Base-by-base conservation (phyloP, 495 filamentous ascomycete species). In the Aspergillus mulundensis region DNA sequence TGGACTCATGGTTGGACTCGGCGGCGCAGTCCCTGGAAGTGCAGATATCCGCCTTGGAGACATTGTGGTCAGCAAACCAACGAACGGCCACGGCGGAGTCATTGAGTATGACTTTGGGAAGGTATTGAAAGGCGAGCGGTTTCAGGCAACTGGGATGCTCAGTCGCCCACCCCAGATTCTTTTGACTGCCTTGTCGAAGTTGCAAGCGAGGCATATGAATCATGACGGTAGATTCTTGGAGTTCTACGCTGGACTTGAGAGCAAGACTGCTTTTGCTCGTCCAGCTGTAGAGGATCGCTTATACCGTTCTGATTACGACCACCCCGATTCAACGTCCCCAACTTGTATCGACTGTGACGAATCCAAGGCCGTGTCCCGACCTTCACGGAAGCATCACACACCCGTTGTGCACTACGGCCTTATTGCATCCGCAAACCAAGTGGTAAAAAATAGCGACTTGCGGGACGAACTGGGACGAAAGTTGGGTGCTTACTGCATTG, bases 81-180 rank as follows among this genome's bases (percentile, higher is more conserved):
- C 36, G 8, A 8, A 28, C 25, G 25, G 25, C 0, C 54, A 54
- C 39, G 60, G 63, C 18, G 73, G 73, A 10, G 75, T 78, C 1
- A 59, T 78, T 0, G 70, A 77, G 52, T 79, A 71, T 46, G 67
- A 78, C 43, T 53, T 65, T 14, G 74, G 73, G 3, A 76, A 73
- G 49, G 18, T 30, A 7, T 12, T 23, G 12, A 1, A 1, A 21
- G 32, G 49, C 12, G 49, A 36, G 4, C 4, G 34, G 7, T 67
- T 70, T 49, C 45, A 46, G 46, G 60, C 59, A 20, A 72, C 60
- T 11, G 69, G 70, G 0, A 53, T 50, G 12, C 45, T 71, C 18
- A 70, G 68, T 55, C 56, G 60, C 30, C 71, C 68, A 38, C 64
- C 67, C 8, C 15, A 34, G 7, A 20, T 52, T 5, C 54, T 70